These are phyloP conservation scores for Hymenoscyphus infarciens DNA, from an alignment of 2,329 filamentous ascomycete species.

Conservation along the genomic window DNA sequence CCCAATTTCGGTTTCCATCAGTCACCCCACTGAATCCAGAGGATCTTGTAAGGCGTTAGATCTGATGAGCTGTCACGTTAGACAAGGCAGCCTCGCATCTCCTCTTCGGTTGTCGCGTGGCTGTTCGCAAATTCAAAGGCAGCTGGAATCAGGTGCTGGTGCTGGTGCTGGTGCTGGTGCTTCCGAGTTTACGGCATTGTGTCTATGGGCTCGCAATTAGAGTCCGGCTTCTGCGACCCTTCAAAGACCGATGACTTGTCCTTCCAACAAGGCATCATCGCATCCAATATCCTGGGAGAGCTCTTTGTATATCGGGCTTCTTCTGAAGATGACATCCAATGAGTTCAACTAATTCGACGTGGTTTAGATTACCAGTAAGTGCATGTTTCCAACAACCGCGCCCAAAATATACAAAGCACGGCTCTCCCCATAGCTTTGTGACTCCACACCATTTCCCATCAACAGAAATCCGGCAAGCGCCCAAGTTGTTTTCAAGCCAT, in stretches of 20 bases:
- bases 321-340: neutral
- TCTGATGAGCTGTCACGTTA: conserved; percentile 7
- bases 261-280: neutral
- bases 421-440: neutral
- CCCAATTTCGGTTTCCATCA: neutral
- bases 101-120: neutral
- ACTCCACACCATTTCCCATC: neutral
- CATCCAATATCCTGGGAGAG: neutral
- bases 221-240: neutral
- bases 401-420: no score
- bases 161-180: no score
- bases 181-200: neutral
- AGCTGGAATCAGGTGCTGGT: neutral
- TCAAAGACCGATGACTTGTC: neutral
- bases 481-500: neutral
- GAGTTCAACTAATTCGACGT: neutral
- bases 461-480: neutral
- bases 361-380: neutral
- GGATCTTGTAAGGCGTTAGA: conserved; percentile 4
- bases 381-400: neutral
- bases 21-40: neutral
- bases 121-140: neutral
- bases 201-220: neutral
- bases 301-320: neutral
- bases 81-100: conserved; percentile 9